Base-by-base conservation (phyloP, 768 basidiomycete species). In the Tricholoma saponaceum region DNA sequence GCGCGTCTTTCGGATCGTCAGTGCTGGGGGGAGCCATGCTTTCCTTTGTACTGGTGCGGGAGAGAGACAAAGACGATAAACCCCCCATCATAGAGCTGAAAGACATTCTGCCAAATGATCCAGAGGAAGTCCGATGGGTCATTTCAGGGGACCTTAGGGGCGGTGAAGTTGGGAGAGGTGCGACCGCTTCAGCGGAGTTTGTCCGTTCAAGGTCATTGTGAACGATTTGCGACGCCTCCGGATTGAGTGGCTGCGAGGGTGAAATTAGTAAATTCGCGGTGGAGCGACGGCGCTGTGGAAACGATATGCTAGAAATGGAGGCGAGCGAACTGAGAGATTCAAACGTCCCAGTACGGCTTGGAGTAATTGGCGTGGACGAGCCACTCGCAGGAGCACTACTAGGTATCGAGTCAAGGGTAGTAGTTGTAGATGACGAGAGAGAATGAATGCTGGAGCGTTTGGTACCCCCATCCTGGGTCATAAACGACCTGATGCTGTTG, bases 11-110 rank as follows among this genome's bases (percentile, higher is more conserved):
- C n/a, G 47, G 18, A 30, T 50, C 47, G 28, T 78, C 79, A 39
- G 78, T 76, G 52, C 72, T 75, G 6, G 63, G 55, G 37, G 57
- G 57, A 32, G 62, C 61, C 39, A 75, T 69, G 56, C 70, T 76
- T 25, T 74, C 71, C 53, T 70, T 68, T 10, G 82, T 78, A 64
- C 59, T 76, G 0, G 80, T 79, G 52, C 87, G 81, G 2, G 83
- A 74, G 57, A 90, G 78, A 1, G 85, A 79, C 3, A 91, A 79
- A 7, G 82, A 79, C 33, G 87, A 84, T 30, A 89, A 76, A 1
- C 84, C 83, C 35, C 83, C 84, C 73, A 90, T 86, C 84, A 90
- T 85, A 32, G 79, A 79, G 60, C 81, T 84, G 57, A 92, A 76
- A 0, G 88, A 81, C 53, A 54, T 54, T 62, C 82, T 84, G 55